A percentile compares a stretch with the other conserved stretches of the same genome.
Evolutionary conservation across 345 rosid genomes (phyloP).

Genomic region (Lepidium africanum): DNA sequence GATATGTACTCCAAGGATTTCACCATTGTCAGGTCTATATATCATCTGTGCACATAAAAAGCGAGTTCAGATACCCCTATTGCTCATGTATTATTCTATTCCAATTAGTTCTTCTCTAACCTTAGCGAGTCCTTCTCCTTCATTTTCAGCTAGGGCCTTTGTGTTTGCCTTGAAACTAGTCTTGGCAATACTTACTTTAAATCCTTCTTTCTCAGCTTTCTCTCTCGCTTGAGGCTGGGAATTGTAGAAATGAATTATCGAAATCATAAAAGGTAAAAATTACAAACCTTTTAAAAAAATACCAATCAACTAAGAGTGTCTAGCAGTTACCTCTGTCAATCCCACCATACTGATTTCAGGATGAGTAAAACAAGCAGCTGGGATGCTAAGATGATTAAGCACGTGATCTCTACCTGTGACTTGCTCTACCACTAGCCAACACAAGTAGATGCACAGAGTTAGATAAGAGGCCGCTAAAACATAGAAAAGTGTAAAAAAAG

Average conservation of each 20-base stretch:
- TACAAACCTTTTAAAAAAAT: neutral
- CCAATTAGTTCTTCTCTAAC: conserved; percentile 19
- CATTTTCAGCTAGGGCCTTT: conserved; percentile 96
- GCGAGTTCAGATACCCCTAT: neutral
- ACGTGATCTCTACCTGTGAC: conserved; percentile 87
- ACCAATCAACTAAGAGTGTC: neutral
- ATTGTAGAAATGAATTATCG: neutral
- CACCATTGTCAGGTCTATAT: conserved; percentile 90
- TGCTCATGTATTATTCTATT: neutral
- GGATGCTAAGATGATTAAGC: conserved; percentile 87
- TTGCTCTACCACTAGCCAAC: conserved; percentile 81
- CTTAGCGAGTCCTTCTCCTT: conserved; percentile 99
- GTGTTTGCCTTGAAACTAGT: conserved; percentile 99
- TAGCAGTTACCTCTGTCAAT: conserved; percentile 68
- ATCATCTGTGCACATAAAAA: conserved; percentile 49
- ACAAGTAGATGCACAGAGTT: conserved; percentile 11
- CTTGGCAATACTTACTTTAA: conserved; percentile 77
- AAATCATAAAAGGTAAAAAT: neutral
- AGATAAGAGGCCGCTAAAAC: neutral
- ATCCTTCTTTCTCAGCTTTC: conserved; percentile 87
- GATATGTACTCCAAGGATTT: conserved; percentile 90
- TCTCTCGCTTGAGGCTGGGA: conserved; percentile 96
- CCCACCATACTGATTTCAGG: conserved; percentile 99
- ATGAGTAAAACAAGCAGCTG: conserved; percentile 99
- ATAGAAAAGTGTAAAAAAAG: neutral